A percentile compares a stretch with the other conserved stretches of the same genome.
Conservation (phyloP, 139 green algal species). For the Chlamydomonas urium region DNA sequence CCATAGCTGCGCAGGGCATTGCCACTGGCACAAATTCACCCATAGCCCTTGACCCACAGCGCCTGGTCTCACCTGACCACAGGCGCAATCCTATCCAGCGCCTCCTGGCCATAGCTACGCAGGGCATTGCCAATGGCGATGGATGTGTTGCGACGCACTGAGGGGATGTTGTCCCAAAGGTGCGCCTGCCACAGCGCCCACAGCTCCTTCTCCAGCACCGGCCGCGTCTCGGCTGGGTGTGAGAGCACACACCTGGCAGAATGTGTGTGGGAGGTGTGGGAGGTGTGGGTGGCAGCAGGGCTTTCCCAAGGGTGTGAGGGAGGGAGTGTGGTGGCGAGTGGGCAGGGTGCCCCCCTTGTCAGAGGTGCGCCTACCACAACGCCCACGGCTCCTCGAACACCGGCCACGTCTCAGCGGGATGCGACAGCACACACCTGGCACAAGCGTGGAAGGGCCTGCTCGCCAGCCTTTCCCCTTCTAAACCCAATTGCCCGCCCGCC, state of each 20-base stretch:
- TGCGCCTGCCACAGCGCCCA: constrained; percentile 81
- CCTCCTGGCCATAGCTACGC: background rate
- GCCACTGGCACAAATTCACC: no score
- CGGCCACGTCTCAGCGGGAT: constrained; percentile 8
- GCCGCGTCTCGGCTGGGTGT: constrained; percentile 6
- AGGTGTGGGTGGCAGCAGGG: no score
- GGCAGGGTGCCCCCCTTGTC: no score
- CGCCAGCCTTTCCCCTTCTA: no score
- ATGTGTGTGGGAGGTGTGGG: no score
- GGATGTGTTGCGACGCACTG: constrained; percentile 45
- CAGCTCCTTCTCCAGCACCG: constrained; percentile 3
- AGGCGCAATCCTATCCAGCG: constrained; percentile 13
- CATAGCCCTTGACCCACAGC: no score
- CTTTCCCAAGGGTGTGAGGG: no score
- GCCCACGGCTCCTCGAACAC: constrained; percentile 18
- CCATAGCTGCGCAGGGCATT: constrained; percentile 23
- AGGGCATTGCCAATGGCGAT: constrained; percentile 27
- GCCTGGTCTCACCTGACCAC: background rate
- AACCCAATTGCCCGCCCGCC: no score
- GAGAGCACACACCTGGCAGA: constrained; percentile 5
- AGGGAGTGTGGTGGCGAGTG: no score
- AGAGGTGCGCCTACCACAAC: constrained; percentile 86
- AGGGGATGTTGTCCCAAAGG: constrained; percentile 87
- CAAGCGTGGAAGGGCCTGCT: no score
- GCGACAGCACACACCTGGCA: constrained; percentile 5